Conservation (phyloP, 2,329 filamentous ascomycete species). For the Trichoderma koningii region DNA sequence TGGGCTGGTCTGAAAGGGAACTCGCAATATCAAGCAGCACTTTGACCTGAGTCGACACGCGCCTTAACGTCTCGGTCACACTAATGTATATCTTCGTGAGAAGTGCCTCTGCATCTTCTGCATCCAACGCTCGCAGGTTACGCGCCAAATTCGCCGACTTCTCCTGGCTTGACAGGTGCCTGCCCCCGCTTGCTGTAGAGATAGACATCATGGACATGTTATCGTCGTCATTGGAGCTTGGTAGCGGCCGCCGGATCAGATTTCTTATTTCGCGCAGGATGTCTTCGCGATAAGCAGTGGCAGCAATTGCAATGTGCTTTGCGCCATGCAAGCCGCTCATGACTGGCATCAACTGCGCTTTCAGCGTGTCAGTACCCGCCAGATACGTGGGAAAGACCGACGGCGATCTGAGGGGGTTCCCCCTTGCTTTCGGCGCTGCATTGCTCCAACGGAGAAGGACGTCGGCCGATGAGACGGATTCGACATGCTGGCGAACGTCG, state of each 20-base stretch:
- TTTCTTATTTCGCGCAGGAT: conserved; percentile 83
- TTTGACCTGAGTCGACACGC: conserved; percentile 88
- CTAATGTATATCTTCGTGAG: conserved; percentile 81
- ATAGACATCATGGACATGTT: conserved; percentile 84
- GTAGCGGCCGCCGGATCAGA: conserved; percentile 80
- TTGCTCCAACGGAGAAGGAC: conserved; percentile 85
- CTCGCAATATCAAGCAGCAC: conserved; percentile 93
- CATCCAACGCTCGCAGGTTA: conserved; percentile 80
- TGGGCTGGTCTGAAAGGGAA: conserved; percentile 55
- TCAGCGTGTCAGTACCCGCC: conserved; percentile 68
- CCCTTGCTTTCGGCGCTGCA: conserved; percentile 71
- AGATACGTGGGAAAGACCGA: conserved; percentile 79
- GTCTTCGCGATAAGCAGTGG: conserved; percentile 80
- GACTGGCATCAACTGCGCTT: conserved; percentile 68
- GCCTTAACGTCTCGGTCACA: conserved; percentile 81
- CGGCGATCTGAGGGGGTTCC: conserved; percentile 65
- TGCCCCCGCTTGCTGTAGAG: conserved; percentile 72
- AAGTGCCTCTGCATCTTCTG: conserved; percentile 81
- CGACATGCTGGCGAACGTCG: conserved; percentile 80
- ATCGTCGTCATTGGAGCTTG: conserved; percentile 92
- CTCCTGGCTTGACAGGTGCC: conserved; percentile 75
- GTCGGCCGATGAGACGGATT: conserved; percentile 67
- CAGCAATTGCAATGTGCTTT: conserved; percentile 76
- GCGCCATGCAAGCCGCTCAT: conserved; percentile 80
- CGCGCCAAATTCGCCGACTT: conserved; percentile 86